phyloP scores from a whole-genome alignment of 371 early-diverging fungal genomes.

The Funneliformis caledonium region DNA sequence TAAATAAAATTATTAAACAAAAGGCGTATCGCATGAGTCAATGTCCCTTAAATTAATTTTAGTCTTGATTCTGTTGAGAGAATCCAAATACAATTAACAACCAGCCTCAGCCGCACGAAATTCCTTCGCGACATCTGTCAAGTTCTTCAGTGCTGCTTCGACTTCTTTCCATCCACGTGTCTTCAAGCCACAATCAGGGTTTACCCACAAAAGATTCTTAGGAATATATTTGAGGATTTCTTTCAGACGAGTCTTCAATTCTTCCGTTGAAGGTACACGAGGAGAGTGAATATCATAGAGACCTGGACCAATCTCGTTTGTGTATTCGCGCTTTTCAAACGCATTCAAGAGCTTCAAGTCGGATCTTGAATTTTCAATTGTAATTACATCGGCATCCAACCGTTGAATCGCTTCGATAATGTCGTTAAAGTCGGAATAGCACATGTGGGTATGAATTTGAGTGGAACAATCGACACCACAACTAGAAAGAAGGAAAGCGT shows the following conservation, averaged over 20 bases:
- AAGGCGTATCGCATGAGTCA: too few relatives aligned
- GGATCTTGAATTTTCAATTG: conserved; percentile 96
- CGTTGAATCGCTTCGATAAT: conserved; percentile 91
- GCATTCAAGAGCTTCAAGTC: conserved; percentile 91
- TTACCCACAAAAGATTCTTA: conserved; percentile 87
- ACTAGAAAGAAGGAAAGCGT: conserved; percentile 90
- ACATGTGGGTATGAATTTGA: conserved; percentile 97
- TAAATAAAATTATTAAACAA: too few relatives aligned
- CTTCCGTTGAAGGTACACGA: conserved; percentile 88
- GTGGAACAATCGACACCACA: conserved; percentile 86
- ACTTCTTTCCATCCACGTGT: conserved; percentile 95
- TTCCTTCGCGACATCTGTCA: conserved; percentile 81
- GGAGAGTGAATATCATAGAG: conserved; percentile 97
- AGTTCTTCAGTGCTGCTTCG: conserved; percentile 83
- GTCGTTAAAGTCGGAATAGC: conserved; percentile 98
- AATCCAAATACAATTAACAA: conserved; percentile 39
- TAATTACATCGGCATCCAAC: conserved; percentile 94
- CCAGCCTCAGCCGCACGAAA: conserved; percentile 52
- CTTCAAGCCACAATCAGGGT: conserved; percentile 98
- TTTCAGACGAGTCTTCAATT: conserved; percentile 83
- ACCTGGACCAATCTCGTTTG: conserved; percentile 94
- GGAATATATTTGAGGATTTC: conserved; percentile 73
- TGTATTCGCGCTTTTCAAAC: conserved; percentile 83
- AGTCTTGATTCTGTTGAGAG: too few relatives aligned
- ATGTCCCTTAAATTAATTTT: too few relatives aligned